phyloP scores from a whole-genome alignment of 306 rosid species.

The Pyrus communis region DNA sequence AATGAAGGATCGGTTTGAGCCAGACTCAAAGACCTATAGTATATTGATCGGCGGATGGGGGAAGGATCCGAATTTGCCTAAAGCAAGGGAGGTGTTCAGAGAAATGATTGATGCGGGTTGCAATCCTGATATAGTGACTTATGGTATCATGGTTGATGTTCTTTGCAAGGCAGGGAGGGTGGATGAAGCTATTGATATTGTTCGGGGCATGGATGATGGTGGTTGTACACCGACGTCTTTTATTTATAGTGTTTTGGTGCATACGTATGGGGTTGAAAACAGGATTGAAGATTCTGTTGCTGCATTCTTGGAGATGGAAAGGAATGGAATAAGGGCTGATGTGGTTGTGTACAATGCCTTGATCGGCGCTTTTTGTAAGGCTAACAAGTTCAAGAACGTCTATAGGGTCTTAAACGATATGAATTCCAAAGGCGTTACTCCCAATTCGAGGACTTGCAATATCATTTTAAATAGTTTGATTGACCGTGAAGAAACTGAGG shows the following conservation, averaged over 20 bases:
- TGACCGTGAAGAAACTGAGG: slow-evolving; percentile 44
- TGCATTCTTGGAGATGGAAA: slow-evolving; percentile 70
- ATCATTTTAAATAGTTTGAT: slow-evolving; percentile 62
- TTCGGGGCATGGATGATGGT: slow-evolving; percentile 53
- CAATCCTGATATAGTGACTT: slow-evolving; percentile 74
- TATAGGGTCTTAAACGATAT: slow-evolving; percentile 62
- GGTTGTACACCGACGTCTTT: slow-evolving; percentile 60
- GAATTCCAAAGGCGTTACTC: slow-evolving; percentile 43
- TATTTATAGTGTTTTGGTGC: slow-evolving; percentile 67
- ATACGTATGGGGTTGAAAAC: slow-evolving; percentile 66
- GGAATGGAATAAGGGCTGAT: slow-evolving; percentile 50
- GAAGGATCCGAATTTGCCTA: slow-evolving; percentile 71
- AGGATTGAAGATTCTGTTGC: slow-evolving; percentile 80
- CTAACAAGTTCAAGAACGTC: slow-evolving; percentile 50
- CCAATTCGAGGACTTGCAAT: slow-evolving; percentile 70
- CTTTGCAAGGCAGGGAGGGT: slow-evolving; percentile 85
- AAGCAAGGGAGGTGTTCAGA: slow-evolving; percentile 61
- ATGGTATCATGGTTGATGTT: slow-evolving; percentile 76
- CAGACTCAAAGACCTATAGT: slow-evolving; percentile 67
- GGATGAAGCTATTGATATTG: slow-evolving; percentile 72
- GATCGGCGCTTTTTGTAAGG: slow-evolving; percentile 65
- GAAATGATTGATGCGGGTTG: slow-evolving; percentile 66
- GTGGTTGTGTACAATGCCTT: slow-evolving; percentile 77
- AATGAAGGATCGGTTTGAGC: slow-evolving; percentile 52
- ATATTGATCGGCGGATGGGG: slow-evolving; percentile 90